phyloP scores from a whole-genome alignment of 257 asterid species.

The Solanum microdontum region DNA sequence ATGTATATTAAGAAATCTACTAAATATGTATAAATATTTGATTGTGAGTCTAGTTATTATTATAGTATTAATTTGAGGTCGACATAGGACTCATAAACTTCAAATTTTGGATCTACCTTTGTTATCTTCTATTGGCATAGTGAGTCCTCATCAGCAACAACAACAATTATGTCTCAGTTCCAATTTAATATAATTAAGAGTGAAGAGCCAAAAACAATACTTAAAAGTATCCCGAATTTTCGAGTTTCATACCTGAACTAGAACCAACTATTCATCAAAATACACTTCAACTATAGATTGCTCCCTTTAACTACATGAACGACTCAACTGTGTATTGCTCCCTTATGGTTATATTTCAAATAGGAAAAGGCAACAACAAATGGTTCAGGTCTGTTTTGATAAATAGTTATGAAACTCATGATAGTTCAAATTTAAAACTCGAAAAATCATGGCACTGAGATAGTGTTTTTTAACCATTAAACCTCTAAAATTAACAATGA shows the following conservation, averaged over 20 bases:
- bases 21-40: background rate
- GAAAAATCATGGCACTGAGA: background rate
- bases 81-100: background rate
- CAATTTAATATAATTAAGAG: background rate
- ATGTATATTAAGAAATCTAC: background rate
- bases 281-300: background rate
- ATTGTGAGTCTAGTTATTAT: background rate
- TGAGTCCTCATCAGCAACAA: background rate
- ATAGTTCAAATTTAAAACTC: background rate
- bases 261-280: fast-evolving
- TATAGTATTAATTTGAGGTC: background rate
- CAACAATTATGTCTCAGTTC: background rate
- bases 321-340: background rate
- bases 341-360: background rate
- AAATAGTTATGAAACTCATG: background rate
- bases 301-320: background rate
- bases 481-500: background rate
- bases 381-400: background rate
- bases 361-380: background rate
- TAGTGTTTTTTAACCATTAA: background rate
- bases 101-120: background rate
- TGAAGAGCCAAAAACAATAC: background rate
- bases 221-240: background rate
- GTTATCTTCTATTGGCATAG: background rate
- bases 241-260: background rate